Evolutionary conservation across 768 basidiomycete genomes (phyloP).

Genomic region (Neoboletus brunneissimus): DNA sequence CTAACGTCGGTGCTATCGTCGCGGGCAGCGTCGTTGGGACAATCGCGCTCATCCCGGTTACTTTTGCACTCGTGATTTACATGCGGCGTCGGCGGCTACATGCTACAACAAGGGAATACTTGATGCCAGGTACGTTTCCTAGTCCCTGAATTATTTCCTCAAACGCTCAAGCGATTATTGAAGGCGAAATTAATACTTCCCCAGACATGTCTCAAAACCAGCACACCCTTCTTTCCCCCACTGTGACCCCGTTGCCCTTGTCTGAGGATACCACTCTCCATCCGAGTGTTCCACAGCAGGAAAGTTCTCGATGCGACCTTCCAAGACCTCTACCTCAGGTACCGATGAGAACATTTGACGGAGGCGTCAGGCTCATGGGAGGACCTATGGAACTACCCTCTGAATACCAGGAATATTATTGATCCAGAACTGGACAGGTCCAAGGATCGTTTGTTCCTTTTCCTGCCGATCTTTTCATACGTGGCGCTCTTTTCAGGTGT

Average conservation of each 20-base stretch:
- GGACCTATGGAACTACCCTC: not conserved
- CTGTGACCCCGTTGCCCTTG: not conserved
- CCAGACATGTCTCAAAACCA: not conserved
- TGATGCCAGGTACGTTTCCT: not conserved
- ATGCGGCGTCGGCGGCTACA: not conserved
- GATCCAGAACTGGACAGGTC: not conserved
- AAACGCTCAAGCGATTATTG: not conserved
- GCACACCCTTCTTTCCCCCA: not conserved
- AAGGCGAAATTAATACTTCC: not conserved
- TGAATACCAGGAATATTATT: conserved; percentile 5
- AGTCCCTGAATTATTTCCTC: not conserved
- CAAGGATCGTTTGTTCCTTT: not conserved
- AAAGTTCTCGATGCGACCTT: too few species aligned
- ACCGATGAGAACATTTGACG: conserved; percentile 4
- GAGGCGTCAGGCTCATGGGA: conserved; percentile 1
- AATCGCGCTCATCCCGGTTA: not conserved
- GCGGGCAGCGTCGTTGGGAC: not conserved
- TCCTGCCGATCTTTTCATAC: not conserved
- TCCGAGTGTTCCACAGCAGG: not conserved
- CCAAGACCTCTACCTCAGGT: not conserved
- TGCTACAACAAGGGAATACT: not conserved
- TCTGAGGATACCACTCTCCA: not conserved
- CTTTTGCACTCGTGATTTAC: not conserved
- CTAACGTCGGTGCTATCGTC: not conserved
- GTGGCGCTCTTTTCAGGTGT: not conserved